Evolutionary conservation across 345 rosid genomes (phyloP), one percentile per base, ranked within the genome.

Genomic region (Brassica rapa): DNA sequence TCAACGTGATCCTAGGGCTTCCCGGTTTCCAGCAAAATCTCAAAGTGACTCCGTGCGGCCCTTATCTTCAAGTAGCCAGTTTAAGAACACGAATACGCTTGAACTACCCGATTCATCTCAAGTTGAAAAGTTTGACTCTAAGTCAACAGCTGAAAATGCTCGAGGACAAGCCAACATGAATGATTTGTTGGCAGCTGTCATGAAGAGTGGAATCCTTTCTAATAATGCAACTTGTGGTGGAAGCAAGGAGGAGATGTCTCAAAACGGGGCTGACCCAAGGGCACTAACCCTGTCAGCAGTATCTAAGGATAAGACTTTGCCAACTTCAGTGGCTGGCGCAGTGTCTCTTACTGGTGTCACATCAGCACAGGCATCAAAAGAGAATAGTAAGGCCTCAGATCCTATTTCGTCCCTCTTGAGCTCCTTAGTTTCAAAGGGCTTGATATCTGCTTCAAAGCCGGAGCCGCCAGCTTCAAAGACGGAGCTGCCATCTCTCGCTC

Each of bases 371-470:
- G 67, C 85, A 75, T 74, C 90, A 32, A 73, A 79, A 73, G 83
- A 62, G 60, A 87, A 72, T 37, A 82, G 73, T 77, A 86, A 87
- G 82, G 76, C 81, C 81, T 35, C 85, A 16, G 88, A 84, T 82
- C 98, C 97, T 51, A 73, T 95, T 70, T 89, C 97, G 6, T 84
- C 71, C 77, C 96, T 95, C 80, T 86, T 96, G 85, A 89, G 93
- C 88, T 84, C 98, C 23, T 87, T 96, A 77, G 94, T 90, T 82
- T 87, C 96, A 11, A 93, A 90, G 86, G 98, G 99, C 76, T 77
- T 93, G 85, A 94, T 95, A 84, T 89, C 94, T 73, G 87, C 93
- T 71, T 86, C 94, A 24, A 89, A 89, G 82, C 72, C 83, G 0
- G 89, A 86, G 70, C 72, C 85, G 37, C 27, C 86, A 61, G 87